A percentile compares a stretch with the other conserved stretches of the same genome.
These are phyloP conservation scores for Monilinia aucupariae DNA, from an alignment of 2,329 filamentous ascomycete species.

Conservation along the genomic window DNA sequence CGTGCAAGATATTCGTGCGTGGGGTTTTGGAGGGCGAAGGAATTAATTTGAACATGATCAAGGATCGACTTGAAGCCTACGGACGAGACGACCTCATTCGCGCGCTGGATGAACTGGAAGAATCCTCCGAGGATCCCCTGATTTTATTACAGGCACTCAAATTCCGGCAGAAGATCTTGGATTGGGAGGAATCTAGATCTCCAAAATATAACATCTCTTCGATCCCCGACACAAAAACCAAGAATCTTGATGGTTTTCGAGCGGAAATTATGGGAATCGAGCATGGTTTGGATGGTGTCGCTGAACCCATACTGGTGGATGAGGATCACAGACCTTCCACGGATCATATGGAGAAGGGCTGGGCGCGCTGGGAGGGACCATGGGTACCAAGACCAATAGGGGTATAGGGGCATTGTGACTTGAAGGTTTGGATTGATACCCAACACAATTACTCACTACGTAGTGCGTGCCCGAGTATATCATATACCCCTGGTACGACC, in stretches of 20 bases:
- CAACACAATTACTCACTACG: neutral
- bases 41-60: conserved; percentile 19
- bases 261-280: conserved; percentile 27
- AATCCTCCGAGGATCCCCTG: conserved; percentile 19
- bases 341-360: conserved; percentile 6
- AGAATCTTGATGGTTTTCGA: conserved; percentile 22
- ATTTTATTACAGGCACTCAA: conserved; percentile 33
- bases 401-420: conserved; percentile 6
- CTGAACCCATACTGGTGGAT: neutral
- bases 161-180: conserved; percentile 41
- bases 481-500: neutral
- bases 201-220: neutral
- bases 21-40: conserved; percentile 27
- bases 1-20: conserved; percentile 27
- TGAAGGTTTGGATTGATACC: neutral
- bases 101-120: conserved; percentile 26
- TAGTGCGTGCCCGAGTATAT: neutral
- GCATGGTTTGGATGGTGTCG: conserved; percentile 16
- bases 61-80: conserved; percentile 18
- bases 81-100: conserved; percentile 25
- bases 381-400: conserved; percentile 27
- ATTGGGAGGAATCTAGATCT: conserved; percentile 7
- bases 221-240: neutral
- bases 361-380: conserved; percentile 21
- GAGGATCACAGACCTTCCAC: neutral